Base-by-base conservation (phyloP, 345 rosid species). In the Combretum micranthum region DNA sequence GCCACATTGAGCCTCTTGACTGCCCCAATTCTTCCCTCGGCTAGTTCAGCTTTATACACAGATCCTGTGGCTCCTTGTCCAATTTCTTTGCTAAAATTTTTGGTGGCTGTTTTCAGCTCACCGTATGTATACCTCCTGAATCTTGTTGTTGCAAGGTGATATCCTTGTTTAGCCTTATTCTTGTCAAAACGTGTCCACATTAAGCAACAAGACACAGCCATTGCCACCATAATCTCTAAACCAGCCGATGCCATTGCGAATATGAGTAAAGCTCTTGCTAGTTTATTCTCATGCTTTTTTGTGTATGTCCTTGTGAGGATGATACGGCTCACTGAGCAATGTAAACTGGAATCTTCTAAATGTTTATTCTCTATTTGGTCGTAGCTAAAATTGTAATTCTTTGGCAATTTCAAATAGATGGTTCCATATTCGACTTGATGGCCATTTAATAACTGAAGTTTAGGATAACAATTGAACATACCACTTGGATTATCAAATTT, bases 61-160 rank as follows among this genome's bases (percentile, higher is more conserved):
- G 62, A 50, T 37, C 76, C 82, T 15, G 71, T 63, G 22, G 71
- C 75, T 17, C 78, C 78, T 23, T 69, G 61, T 52, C 82, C 82
- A 10, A 77, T 56, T 42, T 72, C 64, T 4, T 73, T 67, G 14
- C 46, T 58, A 22, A 77, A 77, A 50, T 57, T 20, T 2, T 50
- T 44, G 2, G 82, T 73, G 20, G 72, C 76, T 44, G 47, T 63
- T 37, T 70, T 66, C 4, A 77, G 25, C 62, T 73, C 75, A 47
- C 18, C 61, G 56, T 73, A 70, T 13, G 64, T 61, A 48, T 72
- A 73, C 12, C 19, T 56, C 52, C 55, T 53, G 37, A 56, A 60
- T 10, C 64, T 64, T 4, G 64, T 52, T 6, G 55, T 56, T 1
- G 54, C 19, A 13, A 39, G 47, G 13, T 42, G 15, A 55, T 65